These are phyloP conservation scores for Pythium volutum DNA, from an alignment of 352 stramenopile species.

Conservation along the genomic window DNA sequence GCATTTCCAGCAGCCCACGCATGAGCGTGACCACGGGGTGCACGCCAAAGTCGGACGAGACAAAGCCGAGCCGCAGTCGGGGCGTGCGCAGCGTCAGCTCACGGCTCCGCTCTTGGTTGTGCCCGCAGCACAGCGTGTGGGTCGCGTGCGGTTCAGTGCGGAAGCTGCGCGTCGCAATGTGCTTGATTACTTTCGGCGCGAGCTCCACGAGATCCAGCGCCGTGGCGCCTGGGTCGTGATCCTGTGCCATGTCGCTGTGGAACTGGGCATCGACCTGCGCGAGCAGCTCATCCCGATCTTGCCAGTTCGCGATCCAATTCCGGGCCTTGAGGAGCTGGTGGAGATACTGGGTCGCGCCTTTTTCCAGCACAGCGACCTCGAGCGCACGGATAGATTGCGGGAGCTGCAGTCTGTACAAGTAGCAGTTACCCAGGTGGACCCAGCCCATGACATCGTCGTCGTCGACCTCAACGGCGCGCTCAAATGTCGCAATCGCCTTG, in stretches of 20 bases:
- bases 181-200: slow-evolving; percentile 26
- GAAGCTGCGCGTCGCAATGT: slow-evolving; percentile 3
- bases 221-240: slow-evolving; percentile 20
- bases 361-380: slow-evolving; percentile 44
- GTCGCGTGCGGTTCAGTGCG: background rate
- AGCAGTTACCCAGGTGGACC: slow-evolving; percentile 70
- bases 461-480: slow-evolving; percentile 48
- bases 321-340: slow-evolving; percentile 58
- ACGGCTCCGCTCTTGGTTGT: background rate
- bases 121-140: slow-evolving; percentile 7
- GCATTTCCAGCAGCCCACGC: slow-evolving; percentile 53
- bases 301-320: slow-evolving; percentile 71
- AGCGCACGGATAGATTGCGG: slow-evolving; percentile 40
- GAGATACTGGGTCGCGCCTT: slow-evolving; percentile 31
- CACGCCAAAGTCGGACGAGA: slow-evolving; percentile 81
- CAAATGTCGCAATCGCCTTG: slow-evolving; percentile 58
- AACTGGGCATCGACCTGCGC: slow-evolving; percentile 31
- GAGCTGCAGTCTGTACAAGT: slow-evolving; percentile 53
- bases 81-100: slow-evolving; percentile 26
- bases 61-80: slow-evolving; percentile 56
- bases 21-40: slow-evolving; percentile 75
- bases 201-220: slow-evolving; percentile 53
- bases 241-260: slow-evolving; percentile 19
- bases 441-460: slow-evolving; percentile 44
- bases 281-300: slow-evolving; percentile 49